These are phyloP conservation scores for Plasmodium falciparum DNA, from an alignment of 169 alveolate genomes.

Conservation along the genomic window DNA sequence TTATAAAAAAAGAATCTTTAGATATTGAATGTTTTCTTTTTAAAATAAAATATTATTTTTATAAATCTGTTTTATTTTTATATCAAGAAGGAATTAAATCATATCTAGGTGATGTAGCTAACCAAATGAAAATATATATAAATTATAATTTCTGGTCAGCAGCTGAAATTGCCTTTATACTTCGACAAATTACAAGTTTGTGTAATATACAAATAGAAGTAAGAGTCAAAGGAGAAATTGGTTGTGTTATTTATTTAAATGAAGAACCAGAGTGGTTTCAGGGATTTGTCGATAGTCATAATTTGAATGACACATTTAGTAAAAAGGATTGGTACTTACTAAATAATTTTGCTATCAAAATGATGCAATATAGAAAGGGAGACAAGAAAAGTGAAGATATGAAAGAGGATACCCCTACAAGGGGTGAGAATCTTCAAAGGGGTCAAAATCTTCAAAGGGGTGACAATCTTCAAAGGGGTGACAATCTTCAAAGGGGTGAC, in stretches of 20 bases:
- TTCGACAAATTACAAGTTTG: constrained; percentile 78
- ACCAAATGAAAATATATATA: constrained; percentile 86
- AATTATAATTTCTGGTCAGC: constrained; percentile 88
- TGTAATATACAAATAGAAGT: constrained; percentile 82
- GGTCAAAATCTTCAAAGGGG: too few species aligned
- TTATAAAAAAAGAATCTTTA: constrained; percentile 77
- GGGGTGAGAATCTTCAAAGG: neutral
- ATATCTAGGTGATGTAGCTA: constrained; percentile 87
- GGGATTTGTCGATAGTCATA: constrained; percentile 86
- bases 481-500: too few species aligned
- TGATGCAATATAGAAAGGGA: constrained; percentile 71
- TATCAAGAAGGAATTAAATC: constrained; percentile 87
- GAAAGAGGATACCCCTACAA: neutral
- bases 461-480: too few species aligned
- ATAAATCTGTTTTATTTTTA: constrained; percentile 82
- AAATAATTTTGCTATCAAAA: constrained; percentile 82
- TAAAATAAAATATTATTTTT: constrained; percentile 78
- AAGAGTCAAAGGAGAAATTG: constrained; percentile 87
- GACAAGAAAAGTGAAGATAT: neutral
- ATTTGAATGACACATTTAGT: constrained; percentile 79
- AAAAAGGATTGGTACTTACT: constrained; percentile 83
- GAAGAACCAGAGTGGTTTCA: constrained; percentile 77
- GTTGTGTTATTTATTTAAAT: constrained; percentile 85
- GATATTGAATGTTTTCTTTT: constrained; percentile 78
- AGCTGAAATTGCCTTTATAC: constrained; percentile 84